phyloP scores from a whole-genome alignment of 2,329 filamentous ascomycete species.

The Furcasterigmium sp. region DNA sequence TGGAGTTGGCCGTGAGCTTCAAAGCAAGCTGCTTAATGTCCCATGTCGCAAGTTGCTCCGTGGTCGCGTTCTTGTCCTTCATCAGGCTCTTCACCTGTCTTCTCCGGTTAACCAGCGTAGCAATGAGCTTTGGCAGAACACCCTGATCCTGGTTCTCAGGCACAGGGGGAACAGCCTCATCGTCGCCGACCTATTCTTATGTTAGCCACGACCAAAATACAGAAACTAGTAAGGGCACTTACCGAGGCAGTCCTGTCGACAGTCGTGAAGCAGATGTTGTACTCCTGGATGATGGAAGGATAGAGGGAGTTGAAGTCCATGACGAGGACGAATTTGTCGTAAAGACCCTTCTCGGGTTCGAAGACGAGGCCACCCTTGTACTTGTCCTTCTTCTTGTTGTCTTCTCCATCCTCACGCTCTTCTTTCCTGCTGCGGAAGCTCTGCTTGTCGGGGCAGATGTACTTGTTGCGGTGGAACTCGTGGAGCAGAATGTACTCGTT shows the following conservation, averaged over 20 bases:
- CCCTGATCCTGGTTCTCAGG: constrained; percentile 74
- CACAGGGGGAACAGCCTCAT: constrained; percentile 85
- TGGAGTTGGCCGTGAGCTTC: constrained; percentile 97
- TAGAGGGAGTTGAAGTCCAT: constrained; percentile 99
- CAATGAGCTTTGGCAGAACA: constrained; percentile 84
- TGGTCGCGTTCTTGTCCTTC: constrained; percentile 85
- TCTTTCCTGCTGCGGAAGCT: constrained; percentile 73
- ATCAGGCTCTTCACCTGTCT: constrained; percentile 93
- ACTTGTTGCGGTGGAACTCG: constrained; percentile 94
- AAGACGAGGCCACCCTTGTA: constrained; percentile 98
- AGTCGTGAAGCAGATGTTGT: constrained; percentile 98
- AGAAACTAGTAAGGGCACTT: constrained; percentile 24
- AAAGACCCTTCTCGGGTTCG: constrained; percentile 93
- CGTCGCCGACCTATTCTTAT: constrained; percentile 51
- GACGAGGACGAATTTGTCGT: constrained; percentile 96
- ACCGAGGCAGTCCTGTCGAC: constrained; percentile 73
- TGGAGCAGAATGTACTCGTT: constrained; percentile 99
- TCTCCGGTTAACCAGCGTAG: constrained; percentile 82
- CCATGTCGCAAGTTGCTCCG: constrained; percentile 88
- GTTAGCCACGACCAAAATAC: constrained; percentile 19
- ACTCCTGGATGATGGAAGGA: constrained; percentile 98
- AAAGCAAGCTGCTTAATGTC: constrained; percentile 96
- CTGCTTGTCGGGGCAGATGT: constrained; percentile 95
- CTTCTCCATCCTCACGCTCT: constrained; percentile 61
- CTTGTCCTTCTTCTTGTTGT: constrained; percentile 97